phyloP scores from a whole-genome alignment of 2,329 filamentous ascomycete genomes.

The Coniochaeta prunicola region DNA sequence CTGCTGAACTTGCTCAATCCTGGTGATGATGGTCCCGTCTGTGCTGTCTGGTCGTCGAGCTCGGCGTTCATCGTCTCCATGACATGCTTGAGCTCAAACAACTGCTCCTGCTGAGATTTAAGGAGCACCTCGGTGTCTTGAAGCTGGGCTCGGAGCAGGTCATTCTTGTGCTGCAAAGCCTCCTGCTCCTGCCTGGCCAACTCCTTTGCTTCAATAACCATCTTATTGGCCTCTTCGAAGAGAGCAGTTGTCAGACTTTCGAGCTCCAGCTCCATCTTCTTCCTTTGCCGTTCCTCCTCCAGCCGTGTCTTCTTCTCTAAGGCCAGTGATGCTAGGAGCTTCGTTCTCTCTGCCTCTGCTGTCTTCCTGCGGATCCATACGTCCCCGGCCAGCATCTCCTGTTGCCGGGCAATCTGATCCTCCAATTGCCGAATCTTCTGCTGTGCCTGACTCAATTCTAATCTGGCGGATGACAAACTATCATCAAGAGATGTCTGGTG shows the following conservation, averaged over 20 bases:
- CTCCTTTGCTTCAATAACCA: conserved; percentile 89
- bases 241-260: conserved; percentile 84
- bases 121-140: conserved; percentile 81
- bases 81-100: conserved; percentile 82
- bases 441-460: conserved; percentile 70
- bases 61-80: conserved; percentile 80
- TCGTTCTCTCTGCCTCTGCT: conserved; percentile 64
- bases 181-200: conserved; percentile 83
- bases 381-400: conserved; percentile 65
- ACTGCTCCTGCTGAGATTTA: conserved; percentile 85
- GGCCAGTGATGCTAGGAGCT: conserved; percentile 48
- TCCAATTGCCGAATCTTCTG: conserved; percentile 65
- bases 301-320: conserved; percentile 61
- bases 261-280: conserved; percentile 83
- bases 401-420: conserved; percentile 54
- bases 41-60: conserved; percentile 62
- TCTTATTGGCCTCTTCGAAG: conserved; percentile 98
- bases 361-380: conserved; percentile 68
- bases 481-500: conserved; percentile 91
- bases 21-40: conserved; percentile 78
- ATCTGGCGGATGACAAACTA: conserved; percentile 70
- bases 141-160: conserved; percentile 78
- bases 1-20: conserved; percentile 63
- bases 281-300: conserved; percentile 70
- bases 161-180: conserved; percentile 72